Conservation (phyloP, 495 filamentous ascomycete species). For the Hypoxylon subgilvum region DNA sequence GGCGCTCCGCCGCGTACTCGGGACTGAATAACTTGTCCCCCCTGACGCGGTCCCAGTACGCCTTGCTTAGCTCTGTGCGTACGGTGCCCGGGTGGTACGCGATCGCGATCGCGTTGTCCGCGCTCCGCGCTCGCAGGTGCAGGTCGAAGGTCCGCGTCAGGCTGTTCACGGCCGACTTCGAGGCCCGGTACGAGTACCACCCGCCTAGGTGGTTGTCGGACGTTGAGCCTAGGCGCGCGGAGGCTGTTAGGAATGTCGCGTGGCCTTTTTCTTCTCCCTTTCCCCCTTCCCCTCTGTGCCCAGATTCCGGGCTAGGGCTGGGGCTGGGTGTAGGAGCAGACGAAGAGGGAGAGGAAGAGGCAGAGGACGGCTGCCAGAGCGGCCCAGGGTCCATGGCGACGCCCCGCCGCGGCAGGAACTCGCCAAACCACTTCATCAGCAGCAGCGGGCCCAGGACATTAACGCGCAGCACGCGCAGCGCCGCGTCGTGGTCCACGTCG, state of each 20-base stretch:
- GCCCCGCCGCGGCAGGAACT: slow-evolving; percentile 66
- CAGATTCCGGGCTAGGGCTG: background rate
- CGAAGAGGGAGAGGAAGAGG: background rate
- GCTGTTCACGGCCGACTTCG: slow-evolving; percentile 74
- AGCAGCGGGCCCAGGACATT: slow-evolving; percentile 78
- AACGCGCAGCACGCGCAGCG: slow-evolving; percentile 67
- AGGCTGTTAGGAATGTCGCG: slow-evolving; percentile 72
- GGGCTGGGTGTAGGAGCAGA: background rate
- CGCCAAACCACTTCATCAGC: slow-evolving; percentile 74
- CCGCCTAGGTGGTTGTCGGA: slow-evolving; percentile 73
- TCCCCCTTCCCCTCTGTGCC: background rate
- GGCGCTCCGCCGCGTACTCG: slow-evolving; percentile 64
- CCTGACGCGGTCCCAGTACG: slow-evolving; percentile 68
- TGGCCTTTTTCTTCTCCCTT: slow-evolving; percentile 29
- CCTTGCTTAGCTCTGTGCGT: slow-evolving; percentile 72
- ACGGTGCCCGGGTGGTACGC: slow-evolving; percentile 86
- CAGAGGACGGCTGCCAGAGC: too few species aligned
- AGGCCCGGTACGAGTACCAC: slow-evolving; percentile 77
- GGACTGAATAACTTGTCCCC: slow-evolving; percentile 67
- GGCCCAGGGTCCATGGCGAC: slow-evolving; percentile 13
- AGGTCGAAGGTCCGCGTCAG: slow-evolving; percentile 75
- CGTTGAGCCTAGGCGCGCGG: slow-evolving; percentile 77
- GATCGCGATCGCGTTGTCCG: slow-evolving; percentile 66
- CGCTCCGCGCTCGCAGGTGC: slow-evolving; percentile 61
- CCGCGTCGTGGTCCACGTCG: slow-evolving; percentile 62